Evolutionary conservation across 192 early-diverging fungal species (phyloP), one percentile per base, ranked within the genome.

Genomic region (Entomortierella lignicola): DNA sequence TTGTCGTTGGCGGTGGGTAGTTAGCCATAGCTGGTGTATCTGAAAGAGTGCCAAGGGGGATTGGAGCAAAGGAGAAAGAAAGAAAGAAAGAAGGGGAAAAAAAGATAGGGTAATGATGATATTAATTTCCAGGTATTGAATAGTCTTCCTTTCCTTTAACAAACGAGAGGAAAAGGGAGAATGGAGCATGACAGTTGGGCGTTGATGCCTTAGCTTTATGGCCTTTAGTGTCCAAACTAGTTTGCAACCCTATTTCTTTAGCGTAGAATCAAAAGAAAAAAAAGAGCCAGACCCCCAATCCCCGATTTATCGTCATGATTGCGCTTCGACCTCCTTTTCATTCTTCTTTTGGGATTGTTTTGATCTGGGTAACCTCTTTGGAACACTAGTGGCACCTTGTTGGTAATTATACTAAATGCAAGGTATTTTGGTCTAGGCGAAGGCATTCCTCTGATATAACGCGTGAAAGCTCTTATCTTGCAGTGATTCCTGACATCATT

Each of bases 351-450:
- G 18, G 17, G 20, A 32, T 56, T 56, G 5, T 56, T 32, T 56
- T 37, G 55, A 56, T 56, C 55, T 32, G 55, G 55, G 55, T 56
- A 56, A 56, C 55, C 55, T 26, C 11, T 25, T 27, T 25, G 10
- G n/a, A n/a, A 15, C 4, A 0, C 0, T 2, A 47, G 34, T 41
- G 17, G 34, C 13, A 18, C 39, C 17, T 44, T n/a, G n/a, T n/a
- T n/a, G n/a, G n/a, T n/a, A n/a, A n/a, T n/a, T n/a, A n/a, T n/a
- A n/a, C n/a, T n/a, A n/a, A n/a, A n/a, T n/a, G n/a, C n/a, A n/a
- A n/a, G n/a, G 6, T 47, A 27, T 56, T 18, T 53, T n/a, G 31
- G n/a, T 0, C n/a, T 48, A 29, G 20, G 31, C 26, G 3, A 25
- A 12, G 55, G 2, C 32, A 31, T 34, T 37, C 5, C 34, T 37